Evolutionary conservation across 176 grass and related monocot genomes (phyloP).

Genomic region (Canna indica): DNA sequence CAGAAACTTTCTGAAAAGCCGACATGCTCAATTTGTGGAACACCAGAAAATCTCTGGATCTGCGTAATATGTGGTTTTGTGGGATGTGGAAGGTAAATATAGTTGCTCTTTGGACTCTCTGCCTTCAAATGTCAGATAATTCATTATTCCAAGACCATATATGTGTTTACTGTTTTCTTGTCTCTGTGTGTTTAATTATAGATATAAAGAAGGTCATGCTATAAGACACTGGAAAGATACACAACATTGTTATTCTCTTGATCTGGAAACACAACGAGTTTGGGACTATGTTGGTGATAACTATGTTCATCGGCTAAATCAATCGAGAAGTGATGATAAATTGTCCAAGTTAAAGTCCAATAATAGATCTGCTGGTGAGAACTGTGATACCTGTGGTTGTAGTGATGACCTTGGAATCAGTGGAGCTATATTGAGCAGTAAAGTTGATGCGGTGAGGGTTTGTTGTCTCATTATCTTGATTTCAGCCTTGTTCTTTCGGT

Average conservation of each 20-base stretch:
- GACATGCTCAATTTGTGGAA: slow-evolving; percentile 87
- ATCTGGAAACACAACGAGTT: slow-evolving; percentile 80
- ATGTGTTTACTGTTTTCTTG: background rate
- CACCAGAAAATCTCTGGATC: slow-evolving; percentile 87
- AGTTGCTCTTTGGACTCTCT: background rate
- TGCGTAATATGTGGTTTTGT: slow-evolving; percentile 97
- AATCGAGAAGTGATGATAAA: slow-evolving; percentile 71
- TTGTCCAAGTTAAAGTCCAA: slow-evolving; percentile 51
- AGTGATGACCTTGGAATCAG: slow-evolving; percentile 54
- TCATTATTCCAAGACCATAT: background rate
- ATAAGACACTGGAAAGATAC: slow-evolving; percentile 85
- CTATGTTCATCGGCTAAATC: slow-evolving; percentile 88
- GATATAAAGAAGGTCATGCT: slow-evolving; percentile 97
- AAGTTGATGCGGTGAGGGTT: slow-evolving; percentile 53
- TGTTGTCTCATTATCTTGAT: background rate
- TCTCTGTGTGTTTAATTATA: background rate
- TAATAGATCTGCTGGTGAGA: slow-evolving; percentile 38
- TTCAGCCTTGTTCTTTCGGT: background rate
- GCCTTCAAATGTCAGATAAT: background rate
- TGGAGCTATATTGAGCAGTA: slow-evolving; percentile 67
- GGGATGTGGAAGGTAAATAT: slow-evolving; percentile 82
- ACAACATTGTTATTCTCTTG: slow-evolving; percentile 88
- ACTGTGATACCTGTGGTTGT: slow-evolving; percentile 30
- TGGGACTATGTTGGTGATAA: slow-evolving; percentile 98
- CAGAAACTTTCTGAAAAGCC: slow-evolving; percentile 67